These are phyloP conservation scores for Quercus dentata DNA, from an alignment of 306 rosid genomes.

Conservation along the genomic window DNA sequence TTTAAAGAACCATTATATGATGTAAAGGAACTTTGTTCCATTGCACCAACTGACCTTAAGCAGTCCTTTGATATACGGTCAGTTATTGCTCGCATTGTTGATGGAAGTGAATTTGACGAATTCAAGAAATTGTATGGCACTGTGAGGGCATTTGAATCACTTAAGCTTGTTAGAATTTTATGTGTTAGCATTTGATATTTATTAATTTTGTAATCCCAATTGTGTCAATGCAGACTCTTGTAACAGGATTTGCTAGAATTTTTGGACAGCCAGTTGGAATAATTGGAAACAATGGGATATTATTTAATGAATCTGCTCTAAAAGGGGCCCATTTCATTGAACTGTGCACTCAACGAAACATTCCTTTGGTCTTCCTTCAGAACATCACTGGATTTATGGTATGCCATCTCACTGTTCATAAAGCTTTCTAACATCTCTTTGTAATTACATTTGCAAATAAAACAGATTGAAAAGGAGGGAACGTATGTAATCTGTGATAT, in stretches of 20 bases:
- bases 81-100: slow-evolving; percentile 82
- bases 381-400: slow-evolving; percentile 99
- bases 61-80: slow-evolving; percentile 87
- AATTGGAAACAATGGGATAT: slow-evolving; percentile 88
- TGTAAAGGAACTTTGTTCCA: slow-evolving; percentile 74
- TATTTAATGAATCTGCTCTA: slow-evolving; percentile 90
- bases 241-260: slow-evolving; percentile 90
- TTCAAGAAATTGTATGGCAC: slow-evolving; percentile 98
- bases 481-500: not conserved
- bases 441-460: not conserved
- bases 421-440: not conserved
- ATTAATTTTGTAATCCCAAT: slow-evolving; percentile 4
- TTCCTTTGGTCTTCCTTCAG: slow-evolving; percentile 95
- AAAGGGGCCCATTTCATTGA: slow-evolving; percentile 98
- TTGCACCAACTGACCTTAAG: slow-evolving; percentile 89
- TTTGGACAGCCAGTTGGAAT: slow-evolving; percentile 95
- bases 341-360: slow-evolving; percentile 73
- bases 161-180: slow-evolving; percentile 16
- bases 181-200: not conserved
- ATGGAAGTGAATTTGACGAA: slow-evolving; percentile 96
- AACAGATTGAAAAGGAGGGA: not conserved
- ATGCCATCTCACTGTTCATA: slow-evolving; percentile 20
- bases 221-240: slow-evolving; percentile 73
- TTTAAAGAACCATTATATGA: slow-evolving; percentile 73
- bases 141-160: slow-evolving; percentile 59